Base-by-base conservation (phyloP, 768 basidiomycete genomes). In the Suillus tomentosus region DNA sequence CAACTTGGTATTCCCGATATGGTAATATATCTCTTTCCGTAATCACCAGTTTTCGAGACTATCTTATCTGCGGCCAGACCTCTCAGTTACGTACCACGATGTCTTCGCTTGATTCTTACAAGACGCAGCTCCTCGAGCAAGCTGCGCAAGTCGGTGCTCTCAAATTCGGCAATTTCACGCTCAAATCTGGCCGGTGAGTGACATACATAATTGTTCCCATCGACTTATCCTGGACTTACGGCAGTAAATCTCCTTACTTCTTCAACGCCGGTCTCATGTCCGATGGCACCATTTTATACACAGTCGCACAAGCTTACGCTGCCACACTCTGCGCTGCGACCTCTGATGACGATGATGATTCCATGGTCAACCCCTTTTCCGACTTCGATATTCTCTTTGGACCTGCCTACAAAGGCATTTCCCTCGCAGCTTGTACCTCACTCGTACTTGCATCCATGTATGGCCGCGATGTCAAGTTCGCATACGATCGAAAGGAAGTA, bases 371-470 rank as follows among this genome's bases (percentile, higher is more conserved):
- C 47, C 70, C 58, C 11, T 63, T 83, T 7, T 78, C 81, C 1
- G 54, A 71, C 34, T 87, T 96, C 69, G 93, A 96, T 69, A 85
- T 98, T 53, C 83, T 99, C 40, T 97, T 99, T 69, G 96, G 96
- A 0, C 96, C 96, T 1, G 96, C 96, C 3, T 99, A 99, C 81
- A 99, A 99, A 79, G 96, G 95, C 31, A 99, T 99, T 72, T 85
- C 95, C 0, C 87, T 99, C 59, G 96, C 95, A 0, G 91, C 96
- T 0, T 84, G 90, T 40, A 92, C 96, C 3, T 82, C 91, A 3
- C 82, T 96, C 22, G 82, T 89, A 24, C 82, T 99, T 42, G 83
- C 88, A 62, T 84, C 89, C 14, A 81, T 85, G 55, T 81, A 93
- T 71, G 77, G 79, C 5, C 81, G 87, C 48, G 79, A 84, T 40